Percentiles rank a stretch among this genome's conserved stretches.
Evolutionary conservation across 345 rosid genomes (phyloP).

Genomic region (Laguncularia racemosa): DNA sequence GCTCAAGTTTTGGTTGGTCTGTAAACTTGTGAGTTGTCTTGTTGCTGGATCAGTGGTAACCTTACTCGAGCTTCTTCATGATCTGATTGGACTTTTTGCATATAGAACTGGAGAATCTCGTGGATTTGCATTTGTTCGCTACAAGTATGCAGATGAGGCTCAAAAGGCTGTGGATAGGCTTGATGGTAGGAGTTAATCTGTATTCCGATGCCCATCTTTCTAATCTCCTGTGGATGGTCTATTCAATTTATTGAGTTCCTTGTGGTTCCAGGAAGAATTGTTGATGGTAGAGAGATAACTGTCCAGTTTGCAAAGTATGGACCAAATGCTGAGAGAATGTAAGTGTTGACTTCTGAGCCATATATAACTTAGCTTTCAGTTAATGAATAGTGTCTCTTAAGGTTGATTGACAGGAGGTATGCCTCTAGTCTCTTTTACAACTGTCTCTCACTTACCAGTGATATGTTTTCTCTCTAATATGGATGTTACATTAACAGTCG

Average conservation of each 20-base stretch:
- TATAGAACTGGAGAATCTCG: conserved; percentile 57
- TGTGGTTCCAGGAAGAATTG: conserved; percentile 62
- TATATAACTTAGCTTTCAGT: not conserved
- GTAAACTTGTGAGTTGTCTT: too few species aligned
- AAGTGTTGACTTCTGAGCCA: conserved; percentile 14
- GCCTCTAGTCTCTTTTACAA: too few species aligned
- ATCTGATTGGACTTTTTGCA: not conserved
- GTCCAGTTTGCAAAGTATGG: conserved; percentile 97
- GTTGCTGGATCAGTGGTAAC: too few species aligned
- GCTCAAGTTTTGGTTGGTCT: too few species aligned
- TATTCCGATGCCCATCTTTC: not conserved
- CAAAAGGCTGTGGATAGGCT: conserved; percentile 67
- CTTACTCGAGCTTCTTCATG: too few species aligned
- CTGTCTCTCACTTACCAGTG: too few species aligned
- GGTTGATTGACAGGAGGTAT: too few species aligned
- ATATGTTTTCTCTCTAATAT: too few species aligned
- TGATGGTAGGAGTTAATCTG: conserved; percentile 27
- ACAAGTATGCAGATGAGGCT: conserved; percentile 63
- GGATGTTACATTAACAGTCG: too few species aligned
- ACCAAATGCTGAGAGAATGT: conserved; percentile 97
- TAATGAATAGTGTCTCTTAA: not conserved
- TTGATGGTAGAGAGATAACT: conserved; percentile 91
- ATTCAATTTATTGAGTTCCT: not conserved
- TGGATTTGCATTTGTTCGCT: conserved; percentile 64
- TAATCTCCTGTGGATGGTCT: not conserved